A percentile compares a stretch with the other conserved stretches of the same genome.
Evolutionary conservation across 2,329 filamentous ascomycete species (phyloP).

Genomic region (Fusarium anthophilum): DNA sequence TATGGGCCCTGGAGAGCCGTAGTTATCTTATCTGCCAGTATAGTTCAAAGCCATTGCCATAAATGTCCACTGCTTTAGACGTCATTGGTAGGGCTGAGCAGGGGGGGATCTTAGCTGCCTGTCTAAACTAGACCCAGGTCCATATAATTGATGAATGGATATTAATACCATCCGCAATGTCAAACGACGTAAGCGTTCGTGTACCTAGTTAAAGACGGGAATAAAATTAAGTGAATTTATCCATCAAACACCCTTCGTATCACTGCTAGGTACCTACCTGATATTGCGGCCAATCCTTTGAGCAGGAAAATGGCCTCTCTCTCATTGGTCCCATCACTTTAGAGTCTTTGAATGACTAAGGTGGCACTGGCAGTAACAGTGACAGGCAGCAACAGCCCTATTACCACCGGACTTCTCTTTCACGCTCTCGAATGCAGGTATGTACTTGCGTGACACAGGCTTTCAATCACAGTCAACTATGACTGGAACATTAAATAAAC

Average conservation of each 20-base stretch:
- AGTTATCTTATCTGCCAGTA: neutral
- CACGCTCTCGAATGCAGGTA: neutral
- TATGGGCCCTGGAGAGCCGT: neutral
- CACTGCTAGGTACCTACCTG: no score
- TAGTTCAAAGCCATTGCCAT: neutral
- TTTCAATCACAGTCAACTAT: neutral
- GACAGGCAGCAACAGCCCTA: constrained; percentile 7
- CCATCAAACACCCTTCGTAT: neutral
- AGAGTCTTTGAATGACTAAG: neutral
- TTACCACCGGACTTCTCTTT: neutral
- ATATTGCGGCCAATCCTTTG: neutral
- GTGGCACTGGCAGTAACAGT: neutral
- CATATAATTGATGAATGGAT: neutral
- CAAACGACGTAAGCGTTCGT: neutral
- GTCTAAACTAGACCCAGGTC: neutral
- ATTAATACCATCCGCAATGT: neutral
- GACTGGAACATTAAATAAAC: neutral
- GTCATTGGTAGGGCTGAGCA: constrained; percentile 25
- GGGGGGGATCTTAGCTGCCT: neutral
- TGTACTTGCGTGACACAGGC: neutral
- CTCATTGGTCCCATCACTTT: neutral
- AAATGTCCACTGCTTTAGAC: neutral
- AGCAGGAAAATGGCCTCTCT: neutral
- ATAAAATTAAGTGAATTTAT: neutral
- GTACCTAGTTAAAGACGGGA: neutral